A percentile compares a stretch with the other conserved stretches of the same genome.
Evolutionary conservation across 1,284 basidiomycete genomes (phyloP).

Genomic region (Cutaneotrichosporon mucoides): DNA sequence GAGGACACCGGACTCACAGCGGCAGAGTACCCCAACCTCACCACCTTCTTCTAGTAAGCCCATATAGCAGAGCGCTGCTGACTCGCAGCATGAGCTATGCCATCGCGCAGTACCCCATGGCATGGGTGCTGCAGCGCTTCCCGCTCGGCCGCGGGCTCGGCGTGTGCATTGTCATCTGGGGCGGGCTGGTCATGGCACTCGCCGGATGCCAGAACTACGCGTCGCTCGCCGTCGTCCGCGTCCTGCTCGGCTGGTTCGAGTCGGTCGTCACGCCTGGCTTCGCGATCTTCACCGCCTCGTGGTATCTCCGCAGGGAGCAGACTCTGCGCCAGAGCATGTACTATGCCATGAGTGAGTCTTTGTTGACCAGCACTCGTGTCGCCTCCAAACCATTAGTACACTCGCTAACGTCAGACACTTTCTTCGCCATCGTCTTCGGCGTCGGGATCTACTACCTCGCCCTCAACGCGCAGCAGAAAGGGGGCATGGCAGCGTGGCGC

Average conservation of each 20-base stretch:
- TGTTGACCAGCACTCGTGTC: constrained; percentile 10
- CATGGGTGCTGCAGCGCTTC: not conserved
- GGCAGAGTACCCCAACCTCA: too few species aligned
- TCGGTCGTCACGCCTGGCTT: constrained; percentile 32
- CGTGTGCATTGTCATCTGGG: constrained; percentile 22
- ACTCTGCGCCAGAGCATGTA: constrained; percentile 19
- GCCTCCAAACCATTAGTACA: constrained; percentile 7
- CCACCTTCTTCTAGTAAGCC: too few species aligned
- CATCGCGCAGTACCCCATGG: constrained; percentile 18
- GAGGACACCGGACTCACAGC: too few species aligned
- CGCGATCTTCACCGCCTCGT: constrained; percentile 15
- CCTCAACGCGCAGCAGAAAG: constrained; percentile 16
- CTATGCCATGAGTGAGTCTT: constrained; percentile 27
- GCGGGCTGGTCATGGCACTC: constrained; percentile 22
- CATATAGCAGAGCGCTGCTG: too few species aligned
- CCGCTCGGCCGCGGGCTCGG: not conserved
- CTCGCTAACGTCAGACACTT: constrained; percentile 15
- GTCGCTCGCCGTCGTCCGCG: constrained; percentile 16
- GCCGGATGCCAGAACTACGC: constrained; percentile 29
- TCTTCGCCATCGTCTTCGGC: constrained; percentile 24
- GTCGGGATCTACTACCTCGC: constrained; percentile 29
- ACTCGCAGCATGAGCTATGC: too few species aligned
- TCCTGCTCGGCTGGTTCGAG: constrained; percentile 35
- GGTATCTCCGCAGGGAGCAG: constrained; percentile 19
- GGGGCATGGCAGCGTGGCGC: constrained; percentile 29